These are phyloP conservation scores for Fraxinus latifolia DNA, from an alignment of 305 asterid genomes.

Conservation along the genomic window DNA sequence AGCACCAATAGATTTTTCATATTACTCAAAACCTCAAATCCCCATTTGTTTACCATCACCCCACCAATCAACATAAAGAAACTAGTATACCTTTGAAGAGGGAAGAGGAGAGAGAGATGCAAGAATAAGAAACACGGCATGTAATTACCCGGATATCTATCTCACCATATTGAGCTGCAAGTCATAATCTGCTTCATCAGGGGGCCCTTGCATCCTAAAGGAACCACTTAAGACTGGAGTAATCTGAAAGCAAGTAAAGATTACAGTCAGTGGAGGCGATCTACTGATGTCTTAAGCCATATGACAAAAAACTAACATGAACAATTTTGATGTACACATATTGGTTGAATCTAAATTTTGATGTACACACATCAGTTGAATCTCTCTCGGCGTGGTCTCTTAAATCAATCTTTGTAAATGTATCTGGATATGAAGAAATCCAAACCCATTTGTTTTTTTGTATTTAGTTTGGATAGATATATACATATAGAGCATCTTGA, in stretches of 20 bases:
- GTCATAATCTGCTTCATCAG: conserved; percentile 42
- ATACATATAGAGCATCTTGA: neutral
- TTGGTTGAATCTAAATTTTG: neutral
- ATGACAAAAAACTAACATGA: neutral
- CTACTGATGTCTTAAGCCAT: neutral
- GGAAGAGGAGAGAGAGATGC: conserved; percentile 13
- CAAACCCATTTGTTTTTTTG: conserved; percentile 11
- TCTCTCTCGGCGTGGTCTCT: conserved; percentile 8
- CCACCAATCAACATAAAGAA: conserved; percentile 15
- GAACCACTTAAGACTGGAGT: conserved; percentile 50
- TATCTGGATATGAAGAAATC: neutral
- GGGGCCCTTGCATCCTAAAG: conserved; percentile 55
- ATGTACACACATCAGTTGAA: conserved; percentile 15
- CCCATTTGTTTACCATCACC: neutral
- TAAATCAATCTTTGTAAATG: neutral
- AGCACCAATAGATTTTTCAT: conserved; percentile 2
- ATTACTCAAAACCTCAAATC: neutral
- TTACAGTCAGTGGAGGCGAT: conserved; percentile 8
- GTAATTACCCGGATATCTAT: conserved; percentile 55
- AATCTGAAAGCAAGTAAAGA: conserved; percentile 41
- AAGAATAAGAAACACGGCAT: conserved; percentile 26
- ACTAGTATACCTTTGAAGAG: conserved; percentile 13
- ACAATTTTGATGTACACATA: conserved; percentile 5
- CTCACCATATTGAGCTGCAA: conserved; percentile 61
- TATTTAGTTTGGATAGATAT: conserved; percentile 14